Evolutionary conservation across 1,284 basidiomycete genomes (phyloP).

Genomic region (Caloboletus firmus): DNA sequence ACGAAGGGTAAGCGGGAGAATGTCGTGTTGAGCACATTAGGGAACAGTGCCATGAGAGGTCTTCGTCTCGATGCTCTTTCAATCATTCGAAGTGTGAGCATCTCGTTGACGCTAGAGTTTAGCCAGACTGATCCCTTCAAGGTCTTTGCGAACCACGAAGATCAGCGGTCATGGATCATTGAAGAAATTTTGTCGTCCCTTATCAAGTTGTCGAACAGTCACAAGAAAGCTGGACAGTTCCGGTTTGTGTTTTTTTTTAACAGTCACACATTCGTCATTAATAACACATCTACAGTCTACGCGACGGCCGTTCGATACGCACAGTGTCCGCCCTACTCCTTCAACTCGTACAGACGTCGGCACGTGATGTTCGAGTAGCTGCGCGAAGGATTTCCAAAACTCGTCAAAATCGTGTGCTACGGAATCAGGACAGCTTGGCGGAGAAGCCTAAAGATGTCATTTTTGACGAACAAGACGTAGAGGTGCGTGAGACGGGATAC

Average conservation of each 20-base stretch:
- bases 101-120: constrained; percentile 10
- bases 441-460: constrained; percentile 50
- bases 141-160: constrained; percentile 88
- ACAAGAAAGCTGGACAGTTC: constrained; percentile 84
- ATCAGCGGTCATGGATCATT: constrained; percentile 93
- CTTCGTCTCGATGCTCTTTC: constrained; percentile 80
- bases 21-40: constrained; percentile 59
- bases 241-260: constrained; percentile 49
- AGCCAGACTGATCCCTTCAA: constrained; percentile 32
- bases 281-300: constrained; percentile 47
- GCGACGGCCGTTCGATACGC: constrained; percentile 84
- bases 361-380: constrained; percentile 71
- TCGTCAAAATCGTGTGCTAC: constrained; percentile 61
- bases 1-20: constrained; percentile 56
- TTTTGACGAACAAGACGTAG: constrained; percentile 64
- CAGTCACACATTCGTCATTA: background rate
- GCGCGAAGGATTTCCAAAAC: constrained; percentile 60
- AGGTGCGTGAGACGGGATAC: constrained; percentile 41
- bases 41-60: constrained; percentile 75
- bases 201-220: constrained; percentile 86
- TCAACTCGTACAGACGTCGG: constrained; percentile 94
- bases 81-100: constrained; percentile 76
- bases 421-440: constrained; percentile 55
- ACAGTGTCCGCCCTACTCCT: constrained; percentile 90
- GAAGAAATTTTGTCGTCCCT: constrained; percentile 91